Conservation (phyloP, 2,329 filamentous ascomycete species). For the Harringtonia aguacate region DNA sequence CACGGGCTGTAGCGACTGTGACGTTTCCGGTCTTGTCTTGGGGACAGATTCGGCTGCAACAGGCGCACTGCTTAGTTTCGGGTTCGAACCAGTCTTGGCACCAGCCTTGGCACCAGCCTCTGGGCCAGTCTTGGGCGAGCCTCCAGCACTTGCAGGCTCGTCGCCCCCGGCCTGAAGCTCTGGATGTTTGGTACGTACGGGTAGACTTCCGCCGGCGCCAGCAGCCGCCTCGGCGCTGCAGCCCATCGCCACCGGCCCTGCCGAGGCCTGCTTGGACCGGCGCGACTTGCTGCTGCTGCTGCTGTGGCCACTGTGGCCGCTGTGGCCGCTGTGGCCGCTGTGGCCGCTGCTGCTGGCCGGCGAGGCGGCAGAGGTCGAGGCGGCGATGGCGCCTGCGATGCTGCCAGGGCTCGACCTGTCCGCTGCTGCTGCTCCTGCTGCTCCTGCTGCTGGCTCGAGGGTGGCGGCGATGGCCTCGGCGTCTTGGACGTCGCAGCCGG, state of each 20-base stretch:
- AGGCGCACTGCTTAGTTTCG: constrained; percentile 10
- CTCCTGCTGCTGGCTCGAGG: background rate
- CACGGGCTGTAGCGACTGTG: constrained; percentile 10
- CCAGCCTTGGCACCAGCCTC: too few relatives aligned
- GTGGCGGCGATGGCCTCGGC: constrained; percentile 44
- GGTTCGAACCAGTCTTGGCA: background rate
- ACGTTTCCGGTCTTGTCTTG: constrained; percentile 7
- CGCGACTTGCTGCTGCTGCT: background rate
- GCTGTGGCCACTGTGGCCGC: constrained; percentile 2
- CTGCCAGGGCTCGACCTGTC: constrained; percentile 2
- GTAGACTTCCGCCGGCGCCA: constrained; percentile 4
- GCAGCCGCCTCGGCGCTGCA: background rate
- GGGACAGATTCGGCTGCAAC: constrained; percentile 7
- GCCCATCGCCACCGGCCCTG: constrained; percentile 2
- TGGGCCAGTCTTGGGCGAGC: background rate
- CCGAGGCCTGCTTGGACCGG: background rate
- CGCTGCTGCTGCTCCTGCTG: background rate
- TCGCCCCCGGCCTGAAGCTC: background rate
- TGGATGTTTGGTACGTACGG: constrained; percentile 13
- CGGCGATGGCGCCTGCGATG: constrained; percentile 6
- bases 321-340: background rate
- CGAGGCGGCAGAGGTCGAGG: background rate
- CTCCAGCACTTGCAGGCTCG: background rate
- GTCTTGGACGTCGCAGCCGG: constrained; percentile 58
- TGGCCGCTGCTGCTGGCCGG: background rate